Evolutionary conservation across 768 basidiomycete genomes (phyloP).

Genomic region (Gloeopeniophorella convolvens): DNA sequence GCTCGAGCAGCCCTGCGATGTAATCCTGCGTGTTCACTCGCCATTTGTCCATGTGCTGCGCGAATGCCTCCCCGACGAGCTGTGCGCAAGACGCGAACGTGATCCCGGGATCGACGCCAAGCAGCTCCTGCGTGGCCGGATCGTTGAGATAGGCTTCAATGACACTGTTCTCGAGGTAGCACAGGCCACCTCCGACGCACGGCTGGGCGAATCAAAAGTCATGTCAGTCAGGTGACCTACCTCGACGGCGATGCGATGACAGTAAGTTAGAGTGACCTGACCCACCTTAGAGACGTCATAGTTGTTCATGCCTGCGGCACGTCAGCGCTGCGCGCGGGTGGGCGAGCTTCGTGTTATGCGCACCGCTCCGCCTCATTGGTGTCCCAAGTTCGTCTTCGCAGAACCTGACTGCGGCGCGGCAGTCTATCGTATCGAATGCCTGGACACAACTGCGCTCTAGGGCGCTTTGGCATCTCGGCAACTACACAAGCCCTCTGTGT

Average conservation of each 20-base stretch:
- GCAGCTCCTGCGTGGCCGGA: slow-evolving; percentile 35
- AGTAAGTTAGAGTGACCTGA: neutral
- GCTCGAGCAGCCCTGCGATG: slow-evolving; percentile 63
- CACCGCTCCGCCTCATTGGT: slow-evolving; percentile 34
- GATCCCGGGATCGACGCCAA: slow-evolving; percentile 40
- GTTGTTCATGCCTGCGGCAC: slow-evolving; percentile 37
- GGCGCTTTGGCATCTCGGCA: slow-evolving; percentile 59
- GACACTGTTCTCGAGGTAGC: slow-evolving; percentile 33
- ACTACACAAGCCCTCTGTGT: slow-evolving; percentile 29
- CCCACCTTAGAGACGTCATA: slow-evolving; percentile 53
- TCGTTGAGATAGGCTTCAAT: slow-evolving; percentile 44
- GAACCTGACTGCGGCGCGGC: slow-evolving; percentile 59
- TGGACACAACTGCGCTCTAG: slow-evolving; percentile 58
- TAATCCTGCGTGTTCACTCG: slow-evolving; percentile 53
- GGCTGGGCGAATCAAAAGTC: slow-evolving; percentile 20
- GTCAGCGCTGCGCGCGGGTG: too few relatives aligned
- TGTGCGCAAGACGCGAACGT: slow-evolving; percentile 55
- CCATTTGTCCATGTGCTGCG: slow-evolving; percentile 42
- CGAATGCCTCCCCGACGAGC: slow-evolving; percentile 38
- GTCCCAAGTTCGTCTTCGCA: slow-evolving; percentile 51
- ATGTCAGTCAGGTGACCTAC: neutral
- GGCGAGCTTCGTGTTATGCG: too few relatives aligned
- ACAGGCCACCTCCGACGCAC: slow-evolving; percentile 29
- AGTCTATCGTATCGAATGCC: slow-evolving; percentile 58
- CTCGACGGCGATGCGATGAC: too few relatives aligned